A percentile compares a stretch with the other conserved stretches of the same genome.
These are phyloP conservation scores for Schrenkiella parvula DNA, from an alignment of 345 rosid species.

Conservation along the genomic window DNA sequence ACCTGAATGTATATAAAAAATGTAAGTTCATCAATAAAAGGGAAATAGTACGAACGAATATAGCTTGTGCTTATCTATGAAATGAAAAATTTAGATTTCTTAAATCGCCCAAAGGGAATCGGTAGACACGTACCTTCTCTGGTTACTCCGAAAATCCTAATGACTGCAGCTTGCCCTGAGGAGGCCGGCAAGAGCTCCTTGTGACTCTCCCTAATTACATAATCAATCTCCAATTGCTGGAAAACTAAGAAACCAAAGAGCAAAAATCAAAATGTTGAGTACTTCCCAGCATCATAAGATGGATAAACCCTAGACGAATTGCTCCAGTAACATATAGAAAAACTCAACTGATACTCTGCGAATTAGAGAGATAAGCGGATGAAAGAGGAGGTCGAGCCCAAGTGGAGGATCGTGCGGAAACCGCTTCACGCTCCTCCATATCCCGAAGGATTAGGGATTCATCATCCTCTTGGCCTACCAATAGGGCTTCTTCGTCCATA, in stretches of 20 bases:
- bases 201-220: slow-evolving; percentile 58
- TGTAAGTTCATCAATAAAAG: background rate
- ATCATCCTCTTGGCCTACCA: too few species aligned
- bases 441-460: slow-evolving; percentile 71
- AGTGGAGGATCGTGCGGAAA: slow-evolving; percentile 54
- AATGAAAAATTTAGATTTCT: background rate
- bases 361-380: slow-evolving; percentile 43
- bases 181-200: slow-evolving; percentile 56
- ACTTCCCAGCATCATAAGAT: background rate
- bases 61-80: too few species aligned
- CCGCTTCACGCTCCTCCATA: slow-evolving; percentile 63
- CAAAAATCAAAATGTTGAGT: background rate
- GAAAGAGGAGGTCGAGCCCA: slow-evolving; percentile 86
- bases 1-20: slow-evolving; percentile 41
- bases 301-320: background rate
- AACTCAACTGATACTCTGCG: slow-evolving; percentile 52
- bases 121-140: slow-evolving; percentile 55
- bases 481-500: slow-evolving; percentile 71
- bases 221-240: slow-evolving; percentile 97
- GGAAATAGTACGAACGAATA: too few species aligned
- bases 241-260: slow-evolving; percentile 41
- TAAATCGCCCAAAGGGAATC: background rate
- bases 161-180: slow-evolving; percentile 76
- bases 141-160: slow-evolving; percentile 86
- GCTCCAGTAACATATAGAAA: background rate